phyloP scores from a whole-genome alignment of 495 filamentous ascomycete species.

The Entonaema liquescens region DNA sequence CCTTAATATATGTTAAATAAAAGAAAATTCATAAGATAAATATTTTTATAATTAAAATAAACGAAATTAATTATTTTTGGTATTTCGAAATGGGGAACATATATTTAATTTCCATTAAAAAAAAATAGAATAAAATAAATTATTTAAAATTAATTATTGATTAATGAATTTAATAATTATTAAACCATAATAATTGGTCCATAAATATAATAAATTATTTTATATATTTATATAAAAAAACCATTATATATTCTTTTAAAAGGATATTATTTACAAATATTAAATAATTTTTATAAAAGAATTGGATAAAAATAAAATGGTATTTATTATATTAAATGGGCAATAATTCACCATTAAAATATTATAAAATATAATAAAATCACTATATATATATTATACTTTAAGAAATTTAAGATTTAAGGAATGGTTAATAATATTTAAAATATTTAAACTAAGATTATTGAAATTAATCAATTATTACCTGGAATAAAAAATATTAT shows the following conservation, averaged over 20 bases:
- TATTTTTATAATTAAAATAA: not conserved
- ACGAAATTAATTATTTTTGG: not conserved
- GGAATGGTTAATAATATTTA: not conserved
- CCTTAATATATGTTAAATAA: not conserved
- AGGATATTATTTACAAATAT: not conserved
- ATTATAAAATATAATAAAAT: not conserved
- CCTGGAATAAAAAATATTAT: not conserved
- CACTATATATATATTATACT: not conserved
- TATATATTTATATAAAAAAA: not conserved
- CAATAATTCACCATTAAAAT: not conserved
- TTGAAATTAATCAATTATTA: not conserved
- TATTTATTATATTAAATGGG: not conserved
- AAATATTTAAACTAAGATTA: not conserved
- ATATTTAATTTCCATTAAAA: not conserved
- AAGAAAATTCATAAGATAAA: not conserved
- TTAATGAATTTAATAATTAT: not conserved
- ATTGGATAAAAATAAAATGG: not conserved
- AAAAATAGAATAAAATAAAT: not conserved
- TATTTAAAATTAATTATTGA: not conserved
- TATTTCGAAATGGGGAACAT: not conserved
- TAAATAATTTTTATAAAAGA: not conserved
- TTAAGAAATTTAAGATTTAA: not conserved
- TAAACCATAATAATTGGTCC: not conserved
- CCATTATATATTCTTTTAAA: not conserved
- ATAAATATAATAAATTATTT: not conserved